These are phyloP conservation scores for Nannochloropsis oceanica DNA, from an alignment of 108 stramenopile genomes.

Conservation along the genomic window DNA sequence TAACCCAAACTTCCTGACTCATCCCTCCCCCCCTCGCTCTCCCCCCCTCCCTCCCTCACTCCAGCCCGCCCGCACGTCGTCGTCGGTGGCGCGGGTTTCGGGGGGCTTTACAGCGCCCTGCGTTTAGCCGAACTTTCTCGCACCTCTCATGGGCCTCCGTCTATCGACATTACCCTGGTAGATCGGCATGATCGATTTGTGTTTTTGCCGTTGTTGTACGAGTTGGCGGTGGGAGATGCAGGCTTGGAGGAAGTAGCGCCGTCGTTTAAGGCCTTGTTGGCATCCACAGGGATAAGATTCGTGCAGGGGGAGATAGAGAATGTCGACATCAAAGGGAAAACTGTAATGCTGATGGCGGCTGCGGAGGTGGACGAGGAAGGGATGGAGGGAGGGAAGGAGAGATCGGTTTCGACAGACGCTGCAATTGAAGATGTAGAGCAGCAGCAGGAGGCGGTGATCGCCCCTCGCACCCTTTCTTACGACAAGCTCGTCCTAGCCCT, in stretches of 20 bases:
- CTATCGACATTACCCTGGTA: slow-evolving; percentile 49
- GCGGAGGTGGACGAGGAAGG: slow-evolving; percentile 13
- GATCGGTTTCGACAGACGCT: neutral
- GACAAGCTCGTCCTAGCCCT: slow-evolving; percentile 58
- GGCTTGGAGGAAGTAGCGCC: slow-evolving; percentile 33
- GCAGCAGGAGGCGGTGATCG: too few species aligned
- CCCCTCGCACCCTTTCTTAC: slow-evolving; percentile 25
- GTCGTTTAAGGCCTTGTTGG: slow-evolving; percentile 16
- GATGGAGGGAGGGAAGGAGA: neutral
- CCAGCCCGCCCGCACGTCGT: neutral
- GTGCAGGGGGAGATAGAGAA: slow-evolving; percentile 15
- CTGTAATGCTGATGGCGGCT: slow-evolving; percentile 1
- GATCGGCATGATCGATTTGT: slow-evolving; percentile 64
- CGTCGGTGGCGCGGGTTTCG: slow-evolving; percentile 19
- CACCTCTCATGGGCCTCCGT: neutral
- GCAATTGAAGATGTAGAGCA: neutral
- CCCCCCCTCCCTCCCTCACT: neutral
- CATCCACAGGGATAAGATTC: slow-evolving; percentile 23
- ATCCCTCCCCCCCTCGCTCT: too few species aligned
- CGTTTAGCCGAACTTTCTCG: slow-evolving; percentile 19
- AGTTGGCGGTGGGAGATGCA: slow-evolving; percentile 43
- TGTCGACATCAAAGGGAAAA: slow-evolving; percentile 22
- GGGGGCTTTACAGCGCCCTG: slow-evolving; percentile 27
- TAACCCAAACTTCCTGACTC: too few species aligned
- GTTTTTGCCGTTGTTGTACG: slow-evolving; percentile 67